Evolutionary conservation across 176 grass and related monocot species (phyloP), one percentile per base, ranked within the genome.

Genomic region (Calamus simplicifolius): DNA sequence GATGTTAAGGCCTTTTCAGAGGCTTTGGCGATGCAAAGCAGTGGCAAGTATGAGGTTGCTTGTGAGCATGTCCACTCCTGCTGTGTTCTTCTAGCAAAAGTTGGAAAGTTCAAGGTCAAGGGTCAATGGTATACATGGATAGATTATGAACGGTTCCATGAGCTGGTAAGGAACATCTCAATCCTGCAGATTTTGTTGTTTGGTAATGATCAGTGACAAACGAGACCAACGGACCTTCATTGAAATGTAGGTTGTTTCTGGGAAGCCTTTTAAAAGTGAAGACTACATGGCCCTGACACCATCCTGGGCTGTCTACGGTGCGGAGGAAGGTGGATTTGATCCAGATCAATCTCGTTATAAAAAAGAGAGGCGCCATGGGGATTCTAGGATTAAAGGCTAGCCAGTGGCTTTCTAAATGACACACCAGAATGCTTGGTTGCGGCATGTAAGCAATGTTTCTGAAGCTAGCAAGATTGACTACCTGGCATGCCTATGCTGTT

Each of bases 41-140:
- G 55, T 26, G 93, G 84, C 15, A 23, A 72, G 6, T 92, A 97
- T 26, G 81, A 92, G 81, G 79, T 97, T 55, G 87, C 93, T 16
- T 97, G 87, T 59, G 93, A 97, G 56, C 87, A 92, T 80, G 93
- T 75, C 30, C 93, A 97, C 72, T 97, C 93, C 50, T 97, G 87
- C 48, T 97, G 93, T 61, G 93, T 97, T 29, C 73, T 97, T 60
- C 81, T 97, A 0, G 87, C 87, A 31, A 97, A 82, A 54, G 84
- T 83, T 12, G 75, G 85, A 30, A 92, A 80, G 59, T 97, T 97
- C 48, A 97, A 97, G 80, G 79, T 97, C 28, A 75, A 85, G 1
- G 87, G 87, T 17, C 83, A 88, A 60, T 97, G 93, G 87, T 70
- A 92, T 62, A 97, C 93, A 30, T 92, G 93, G 93, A 97, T 97